A percentile compares a stretch with the other conserved stretches of the same genome.
Conservation (phyloP, 2,329 filamentous ascomycete species). For the Orbilia brochopaga region DNA sequence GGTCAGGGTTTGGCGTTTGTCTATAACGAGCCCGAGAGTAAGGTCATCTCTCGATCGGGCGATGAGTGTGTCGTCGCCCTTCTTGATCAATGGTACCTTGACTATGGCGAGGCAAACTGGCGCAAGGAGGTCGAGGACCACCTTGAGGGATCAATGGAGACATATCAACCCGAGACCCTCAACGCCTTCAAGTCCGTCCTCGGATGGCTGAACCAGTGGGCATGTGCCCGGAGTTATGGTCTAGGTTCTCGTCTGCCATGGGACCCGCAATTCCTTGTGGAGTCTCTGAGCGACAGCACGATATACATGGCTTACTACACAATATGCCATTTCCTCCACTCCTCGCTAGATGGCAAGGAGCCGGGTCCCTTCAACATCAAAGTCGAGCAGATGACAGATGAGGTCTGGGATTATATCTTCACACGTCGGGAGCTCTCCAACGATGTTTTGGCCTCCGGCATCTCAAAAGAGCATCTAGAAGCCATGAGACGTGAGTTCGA, state of each 20-base stretch:
- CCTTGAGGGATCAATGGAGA: conserved; percentile 75
- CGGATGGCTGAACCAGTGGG: conserved; percentile 94
- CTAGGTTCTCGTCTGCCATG: conserved; percentile 93
- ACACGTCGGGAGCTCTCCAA: conserved; percentile 73
- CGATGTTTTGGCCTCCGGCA: conserved; percentile 71
- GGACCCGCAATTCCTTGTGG: conserved; percentile 88
- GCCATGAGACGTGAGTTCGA: conserved; percentile 89
- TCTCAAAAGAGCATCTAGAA: conserved; percentile 74
- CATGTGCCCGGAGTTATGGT: conserved; percentile 87
- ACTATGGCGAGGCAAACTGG: conserved; percentile 93
- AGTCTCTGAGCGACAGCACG: conserved; percentile 88
- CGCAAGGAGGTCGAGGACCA: conserved; percentile 74
- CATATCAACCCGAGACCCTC: conserved; percentile 77
- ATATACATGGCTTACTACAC: conserved; percentile 88
- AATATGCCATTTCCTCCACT: conserved; percentile 72
- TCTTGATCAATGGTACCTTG: conserved; percentile 97
- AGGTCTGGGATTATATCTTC: conserved; percentile 97
- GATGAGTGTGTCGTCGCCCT: conserved; percentile 93
- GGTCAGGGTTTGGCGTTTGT: conserved; percentile 80
- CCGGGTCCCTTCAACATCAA: conserved; percentile 72
- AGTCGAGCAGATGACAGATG: conserved; percentile 87
- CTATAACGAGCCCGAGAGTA: conserved; percentile 90
- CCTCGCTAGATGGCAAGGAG: conserved; percentile 81
- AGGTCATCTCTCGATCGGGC: conserved; percentile 84
- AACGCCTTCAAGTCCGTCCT: conserved; percentile 83